Conservation (phyloP, 73 alveolate genomes). For the Uronychia setigera region DNA sequence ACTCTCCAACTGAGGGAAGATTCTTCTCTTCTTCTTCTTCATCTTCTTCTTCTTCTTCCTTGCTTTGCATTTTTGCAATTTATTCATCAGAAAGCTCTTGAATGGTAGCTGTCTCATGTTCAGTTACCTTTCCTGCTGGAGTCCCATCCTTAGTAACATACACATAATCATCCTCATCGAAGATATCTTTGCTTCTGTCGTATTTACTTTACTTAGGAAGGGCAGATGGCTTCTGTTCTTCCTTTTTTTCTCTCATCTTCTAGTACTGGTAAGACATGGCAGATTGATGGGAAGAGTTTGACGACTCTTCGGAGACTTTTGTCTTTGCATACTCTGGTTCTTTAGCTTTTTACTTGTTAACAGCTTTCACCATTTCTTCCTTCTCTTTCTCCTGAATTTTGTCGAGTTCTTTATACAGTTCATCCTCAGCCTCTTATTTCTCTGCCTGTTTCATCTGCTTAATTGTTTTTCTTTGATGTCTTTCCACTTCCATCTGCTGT, state of each 20-base stretch:
- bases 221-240: background rate
- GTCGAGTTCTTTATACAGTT: conserved; percentile 45
- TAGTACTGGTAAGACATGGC: background rate
- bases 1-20: conserved; percentile 56
- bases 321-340: background rate
- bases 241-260: background rate
- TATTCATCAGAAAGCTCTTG: conserved; percentile 26
- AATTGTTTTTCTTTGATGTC: conserved; percentile 27
- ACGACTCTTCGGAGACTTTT: background rate
- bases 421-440: conserved; percentile 34
- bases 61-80: background rate
- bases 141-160: background rate
- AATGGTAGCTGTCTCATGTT: background rate
- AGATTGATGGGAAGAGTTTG: background rate
- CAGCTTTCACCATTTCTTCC: conserved; percentile 9
- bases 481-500: conserved; percentile 63
- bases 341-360: conserved; percentile 6
- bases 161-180: conserved; percentile 9
- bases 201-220: background rate
- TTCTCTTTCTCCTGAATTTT: conserved; percentile 24
- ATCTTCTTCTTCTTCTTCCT: background rate
- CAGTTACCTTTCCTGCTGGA: background rate
- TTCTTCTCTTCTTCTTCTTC: conserved; percentile 6
- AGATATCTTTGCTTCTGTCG: conserved; percentile 9
- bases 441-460: conserved; percentile 38